Base-by-base conservation (phyloP, 2,329 filamentous ascomycete species). In the Nothophoma quercina region DNA sequence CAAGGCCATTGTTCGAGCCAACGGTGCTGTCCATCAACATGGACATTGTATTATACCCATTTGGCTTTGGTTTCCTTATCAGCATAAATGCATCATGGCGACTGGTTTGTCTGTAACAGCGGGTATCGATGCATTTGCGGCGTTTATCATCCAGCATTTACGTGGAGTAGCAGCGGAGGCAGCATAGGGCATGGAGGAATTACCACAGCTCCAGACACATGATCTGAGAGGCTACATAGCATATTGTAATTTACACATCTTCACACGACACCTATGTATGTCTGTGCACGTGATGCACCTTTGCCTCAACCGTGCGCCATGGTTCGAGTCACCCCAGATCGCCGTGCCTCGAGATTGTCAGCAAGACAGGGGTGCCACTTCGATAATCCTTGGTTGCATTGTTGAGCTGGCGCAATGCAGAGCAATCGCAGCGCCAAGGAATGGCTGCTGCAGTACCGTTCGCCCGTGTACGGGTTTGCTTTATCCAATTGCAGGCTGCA, bases 381-480 rank as follows among this genome's bases (percentile, higher is more conserved):
- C 16, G 44, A 40, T 40, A 2, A 48, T 41, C n/a, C 29, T 35
- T 41, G 29, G 51, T 33, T 55, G 49, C 48, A 47, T 55, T 56
- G 49, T 55, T 52, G 53, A 48, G 51, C 55, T 53, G 52, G 42
- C 45, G 33, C 38, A 25, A 15, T 19, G 46, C 43, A 53, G 47
- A 56, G 55, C 44, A 33, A 22, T 39, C 18, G 28, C 26, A 33
- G 35, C 15, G 29, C 38, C 50, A 56, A 52, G 43, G 10, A 33
- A 12, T 26, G 21, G 29, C 7, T 26, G 30, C 38, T 22, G 35
- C 29, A 16, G 35, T 13, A 22, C 26, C 18, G 21, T 33, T 33
- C 40, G 29, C 15, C 29, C 28, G 19, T 33, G 13, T 18, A 33
- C n/a, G 8, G 4, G 2, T 1, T 23, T 13, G 26, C 18, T 16